These are phyloP conservation scores for Crucihimalaya himalaica DNA, from an alignment of 345 rosid species.

Conservation along the genomic window DNA sequence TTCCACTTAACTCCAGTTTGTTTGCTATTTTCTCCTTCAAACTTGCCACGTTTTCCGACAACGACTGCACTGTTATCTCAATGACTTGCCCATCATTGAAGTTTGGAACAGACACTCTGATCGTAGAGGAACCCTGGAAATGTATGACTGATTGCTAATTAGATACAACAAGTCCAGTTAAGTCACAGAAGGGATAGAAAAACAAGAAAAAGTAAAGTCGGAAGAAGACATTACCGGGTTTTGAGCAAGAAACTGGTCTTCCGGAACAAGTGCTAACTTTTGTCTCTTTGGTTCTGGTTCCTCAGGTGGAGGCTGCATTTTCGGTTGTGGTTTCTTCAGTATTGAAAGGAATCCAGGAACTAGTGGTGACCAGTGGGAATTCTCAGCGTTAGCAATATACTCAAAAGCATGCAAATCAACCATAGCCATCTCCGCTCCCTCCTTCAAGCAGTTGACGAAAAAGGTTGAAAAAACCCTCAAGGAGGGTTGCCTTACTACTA, in stretches of 20 bases:
- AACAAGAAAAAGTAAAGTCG: neutral
- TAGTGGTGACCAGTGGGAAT: neutral
- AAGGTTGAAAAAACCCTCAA: neutral
- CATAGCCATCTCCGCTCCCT: neutral
- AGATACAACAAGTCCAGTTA: neutral
- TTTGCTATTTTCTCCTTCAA: constrained; percentile 75
- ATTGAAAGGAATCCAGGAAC: neutral
- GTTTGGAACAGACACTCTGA: constrained; percentile 49
- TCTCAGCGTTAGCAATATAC: neutral
- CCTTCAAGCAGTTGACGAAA: neutral
- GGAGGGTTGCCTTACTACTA: neutral
- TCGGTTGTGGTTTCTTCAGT: neutral
- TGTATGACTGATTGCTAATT: constrained; percentile 44
- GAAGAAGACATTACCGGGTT: neutral
- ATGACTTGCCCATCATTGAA: neutral
- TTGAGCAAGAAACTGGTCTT: constrained; percentile 35
- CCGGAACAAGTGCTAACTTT: constrained; percentile 59
- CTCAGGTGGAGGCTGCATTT: constrained; percentile 8
- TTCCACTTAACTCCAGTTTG: constrained; percentile 72
- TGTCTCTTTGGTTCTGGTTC: constrained; percentile 25
- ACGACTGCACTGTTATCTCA: constrained; percentile 59
- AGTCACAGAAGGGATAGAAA: too few species aligned
- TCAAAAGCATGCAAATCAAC: neutral
- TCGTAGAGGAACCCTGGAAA: constrained; percentile 56
- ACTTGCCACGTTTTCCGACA: constrained; percentile 65